Base-by-base conservation (phyloP, 106 monocot genomes). In the Phalaenopsis aphrodite region DNA sequence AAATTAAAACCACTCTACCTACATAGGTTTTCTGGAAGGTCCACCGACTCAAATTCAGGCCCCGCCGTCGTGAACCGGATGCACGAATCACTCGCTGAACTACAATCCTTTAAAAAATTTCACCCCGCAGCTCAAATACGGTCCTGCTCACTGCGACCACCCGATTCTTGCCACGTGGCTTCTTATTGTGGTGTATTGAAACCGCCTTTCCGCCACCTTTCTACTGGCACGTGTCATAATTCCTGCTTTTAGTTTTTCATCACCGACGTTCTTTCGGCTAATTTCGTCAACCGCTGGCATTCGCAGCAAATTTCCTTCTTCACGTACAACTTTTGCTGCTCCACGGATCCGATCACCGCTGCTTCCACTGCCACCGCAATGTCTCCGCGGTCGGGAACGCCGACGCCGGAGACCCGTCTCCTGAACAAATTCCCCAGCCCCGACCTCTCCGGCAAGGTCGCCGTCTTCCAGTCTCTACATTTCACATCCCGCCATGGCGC, bases 331-430 rank as follows among this genome's bases (percentile, higher is more conserved):
- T 72, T 41, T 72, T 36, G 9, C 30, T 12, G 46, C 10, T 24
- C 30, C 23, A 11, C 2, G 12, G 11, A 74, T 5, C n/a, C 15
- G 42, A 11, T 43, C 41, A 18, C 6, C 74, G 10, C 72, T 0
- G 3, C 30, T 42, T 43, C 38, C 74, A n/a, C 11, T 17, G 48
- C 76, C 16, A 76, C 49, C 76, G 49, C 49, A 43, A 76, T 76
- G 48, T 47, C 21, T 49, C 49, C 49, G 76, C 76, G 76, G 76
- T 52, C 23, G 76, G 76, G 5, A 23, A 12, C 83, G 64, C 84
- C 84, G 56, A 76, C 77, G 11, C 80, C 80, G 23, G 80, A 83
- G 56, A 64, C 76, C n/a, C 52, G 76, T 21, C 83, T 78, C 16
- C 58, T 83, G 4, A 81, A 83, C 74, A 84, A 57, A n/a, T 8